Evolutionary conservation across 2,329 filamentous ascomycete species (phyloP), one percentile per base, ranked within the genome.

Genomic region (Intubia oerlemansii): DNA sequence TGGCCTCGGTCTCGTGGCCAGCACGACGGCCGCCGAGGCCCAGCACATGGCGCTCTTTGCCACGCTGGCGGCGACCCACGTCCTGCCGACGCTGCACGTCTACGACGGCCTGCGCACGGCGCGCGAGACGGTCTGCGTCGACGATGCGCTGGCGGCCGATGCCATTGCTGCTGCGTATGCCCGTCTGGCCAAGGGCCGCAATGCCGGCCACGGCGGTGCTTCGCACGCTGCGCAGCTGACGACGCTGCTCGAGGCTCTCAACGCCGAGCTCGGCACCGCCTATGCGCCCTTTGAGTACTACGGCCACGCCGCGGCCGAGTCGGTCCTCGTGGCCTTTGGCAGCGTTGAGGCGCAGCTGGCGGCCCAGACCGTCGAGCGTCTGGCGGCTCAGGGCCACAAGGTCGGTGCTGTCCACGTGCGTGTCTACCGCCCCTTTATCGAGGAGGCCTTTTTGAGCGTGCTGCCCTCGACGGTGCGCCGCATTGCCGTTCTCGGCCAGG

Each of bases 211-310:
- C 43, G 72, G 69, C 51, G 78, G 75, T 44, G 66, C 74, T 7
- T 74, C 79, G 46, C 57, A 59, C 27, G 75, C 79, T 34, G 75
- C 69, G 30, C 80, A 76, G 51, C 57, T 76, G 4, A 50, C 71
- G 20, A 68, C 69, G 36, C 56, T 85, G 7, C 58, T 90, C 27
- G 60, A 69, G 35, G 64, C 71, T 11, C 73, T 90, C 52, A 98
- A 95, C 51, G 68, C 70, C 36, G 82, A 95, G 56, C 70, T 98
- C 15, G 88, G 85, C 33, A 95, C 88, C 25, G 72, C 85, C 39
- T 98, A 98, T 49, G 66, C 74, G 43, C 69, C 81, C 6, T 98
- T 95, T 42, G 88, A 98, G 54, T 98, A 98, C 55, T 66, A 75
- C 43, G 88, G 88, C 15, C 81, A 95, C 46, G 57, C 66, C 27